Percentiles rank a stretch among this genome's conserved stretches.
phyloP scores from a whole-genome alignment of 2,329 filamentous ascomycete genomes.

The Sphaerulina vaccinii region DNA sequence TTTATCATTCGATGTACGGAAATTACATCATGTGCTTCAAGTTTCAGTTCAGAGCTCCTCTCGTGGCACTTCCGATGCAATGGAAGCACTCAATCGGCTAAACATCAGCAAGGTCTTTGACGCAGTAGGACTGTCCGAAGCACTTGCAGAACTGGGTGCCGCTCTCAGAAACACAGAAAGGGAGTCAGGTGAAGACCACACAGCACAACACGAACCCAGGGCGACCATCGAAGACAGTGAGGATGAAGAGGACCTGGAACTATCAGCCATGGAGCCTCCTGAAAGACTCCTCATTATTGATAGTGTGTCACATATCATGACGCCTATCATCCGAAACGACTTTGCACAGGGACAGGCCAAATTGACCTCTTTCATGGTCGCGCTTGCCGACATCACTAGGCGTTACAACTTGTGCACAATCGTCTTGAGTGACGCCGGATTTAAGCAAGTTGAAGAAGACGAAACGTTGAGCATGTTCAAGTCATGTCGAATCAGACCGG shows the following conservation, averaged over 20 bases:
- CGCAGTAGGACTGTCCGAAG: slow-evolving; percentile 48
- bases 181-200: not conserved
- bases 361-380: slow-evolving; percentile 43
- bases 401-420: slow-evolving; percentile 40
- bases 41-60: slow-evolving; percentile 17
- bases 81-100: slow-evolving; percentile 43
- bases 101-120: slow-evolving; percentile 54
- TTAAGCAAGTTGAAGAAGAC: slow-evolving; percentile 19
- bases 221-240: slow-evolving; percentile 38
- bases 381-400: slow-evolving; percentile 42
- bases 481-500: slow-evolving; percentile 39
- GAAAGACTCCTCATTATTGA: slow-evolving; percentile 30
- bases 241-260: not conserved
- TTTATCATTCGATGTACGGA: slow-evolving; percentile 47
- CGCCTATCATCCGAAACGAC: slow-evolving; percentile 33
- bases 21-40: slow-evolving; percentile 33
- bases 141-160: slow-evolving; percentile 46
- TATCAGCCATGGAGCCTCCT: not conserved
- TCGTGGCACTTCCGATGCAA: not conserved
- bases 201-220: slow-evolving; percentile 10
- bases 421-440: slow-evolving; percentile 15
- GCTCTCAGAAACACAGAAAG: slow-evolving; percentile 26
- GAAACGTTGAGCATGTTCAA: slow-evolving; percentile 43
- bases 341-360: slow-evolving; percentile 41
- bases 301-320: slow-evolving; percentile 31